A percentile compares a stretch with the other conserved stretches of the same genome.
Conservation (phyloP, 139 green algal species). For the Ettlia oleoabundans region DNA sequence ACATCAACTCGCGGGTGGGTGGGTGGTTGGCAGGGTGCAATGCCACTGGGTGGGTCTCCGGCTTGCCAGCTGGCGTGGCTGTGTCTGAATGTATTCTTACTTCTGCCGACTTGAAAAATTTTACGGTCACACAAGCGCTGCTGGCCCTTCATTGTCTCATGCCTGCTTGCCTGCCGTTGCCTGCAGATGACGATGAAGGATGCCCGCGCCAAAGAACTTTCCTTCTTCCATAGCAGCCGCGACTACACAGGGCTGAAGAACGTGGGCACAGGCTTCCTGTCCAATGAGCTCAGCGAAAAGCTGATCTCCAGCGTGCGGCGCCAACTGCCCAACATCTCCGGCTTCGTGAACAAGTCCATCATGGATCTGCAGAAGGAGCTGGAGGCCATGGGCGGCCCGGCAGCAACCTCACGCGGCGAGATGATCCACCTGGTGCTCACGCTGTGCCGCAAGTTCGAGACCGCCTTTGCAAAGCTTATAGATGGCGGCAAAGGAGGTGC, state of each 20-base stretch:
- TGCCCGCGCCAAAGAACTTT: conserved; percentile 69
- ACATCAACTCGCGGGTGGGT: conserved; percentile 84
- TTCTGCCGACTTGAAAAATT: no score
- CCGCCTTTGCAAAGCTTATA: conserved; percentile 78
- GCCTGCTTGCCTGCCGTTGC: not conserved
- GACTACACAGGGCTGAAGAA: conserved; percentile 63
- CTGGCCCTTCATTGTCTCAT: not conserved
- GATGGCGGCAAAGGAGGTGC: conserved; percentile 84
- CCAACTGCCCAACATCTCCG: conserved; percentile 87
- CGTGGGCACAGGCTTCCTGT: conserved; percentile 79
- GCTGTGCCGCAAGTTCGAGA: conserved; percentile 87
- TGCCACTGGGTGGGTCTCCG: no score
- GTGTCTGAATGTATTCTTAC: no score
- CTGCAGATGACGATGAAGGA: conserved; percentile 75
- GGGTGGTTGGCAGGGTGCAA: not conserved
- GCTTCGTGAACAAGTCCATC: conserved; percentile 80
- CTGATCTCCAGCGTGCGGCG: conserved; percentile 83
- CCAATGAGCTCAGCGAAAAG: conserved; percentile 79
- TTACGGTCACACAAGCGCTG: no score
- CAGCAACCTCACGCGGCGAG: conserved; percentile 66
- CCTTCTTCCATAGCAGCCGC: conserved; percentile 83
- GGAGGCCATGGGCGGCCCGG: conserved; percentile 67
- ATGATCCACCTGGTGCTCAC: conserved; percentile 94
- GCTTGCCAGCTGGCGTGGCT: no score
- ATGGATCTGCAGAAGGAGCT: conserved; percentile 78